phyloP scores from a whole-genome alignment of 164 flowering plant genomes.

The Dillenia suffruticosa region DNA sequence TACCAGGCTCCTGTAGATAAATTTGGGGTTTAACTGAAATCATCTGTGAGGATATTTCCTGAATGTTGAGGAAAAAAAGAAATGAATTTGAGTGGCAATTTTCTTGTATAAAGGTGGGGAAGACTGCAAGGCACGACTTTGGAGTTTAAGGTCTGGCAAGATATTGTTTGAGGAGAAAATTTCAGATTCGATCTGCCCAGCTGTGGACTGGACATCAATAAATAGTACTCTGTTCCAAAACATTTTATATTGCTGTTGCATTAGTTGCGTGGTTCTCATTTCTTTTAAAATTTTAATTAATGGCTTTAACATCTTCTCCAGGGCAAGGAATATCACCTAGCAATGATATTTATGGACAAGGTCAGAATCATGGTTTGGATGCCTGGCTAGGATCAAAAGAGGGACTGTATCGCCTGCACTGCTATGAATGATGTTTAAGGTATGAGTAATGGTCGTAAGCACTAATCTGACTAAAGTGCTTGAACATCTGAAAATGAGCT shows the following conservation, averaged over 20 bases:
- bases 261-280: too few relatives aligned
- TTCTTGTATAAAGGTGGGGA: conserved; percentile 64
- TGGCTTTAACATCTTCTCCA: background rate
- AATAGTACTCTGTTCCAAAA: conserved; percentile 13
- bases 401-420: conserved; percentile 46
- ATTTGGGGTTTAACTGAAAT: too few relatives aligned
- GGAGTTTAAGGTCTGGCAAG: conserved; percentile 85
- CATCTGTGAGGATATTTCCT: too few relatives aligned
- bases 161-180: conserved; percentile 52
- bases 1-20: too few relatives aligned
- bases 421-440: conserved; percentile 16
- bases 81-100: conserved; percentile 7
- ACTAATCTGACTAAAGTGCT: too few relatives aligned
- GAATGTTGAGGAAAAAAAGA: background rate
- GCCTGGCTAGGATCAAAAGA: conserved; percentile 77
- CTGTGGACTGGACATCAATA: conserved; percentile 47
- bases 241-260: too few relatives aligned
- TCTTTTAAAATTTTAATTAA: too few relatives aligned
- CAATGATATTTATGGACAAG: conserved; percentile 3
- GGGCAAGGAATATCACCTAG: background rate
- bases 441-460: background rate
- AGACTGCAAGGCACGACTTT: conserved; percentile 60
- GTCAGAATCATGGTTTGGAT: conserved; percentile 25
- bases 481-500: too few relatives aligned
- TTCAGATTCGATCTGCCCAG: conserved; percentile 40